Base-by-base conservation (phyloP, 78 protist species). In the Protostelium mycophagum region DNA sequence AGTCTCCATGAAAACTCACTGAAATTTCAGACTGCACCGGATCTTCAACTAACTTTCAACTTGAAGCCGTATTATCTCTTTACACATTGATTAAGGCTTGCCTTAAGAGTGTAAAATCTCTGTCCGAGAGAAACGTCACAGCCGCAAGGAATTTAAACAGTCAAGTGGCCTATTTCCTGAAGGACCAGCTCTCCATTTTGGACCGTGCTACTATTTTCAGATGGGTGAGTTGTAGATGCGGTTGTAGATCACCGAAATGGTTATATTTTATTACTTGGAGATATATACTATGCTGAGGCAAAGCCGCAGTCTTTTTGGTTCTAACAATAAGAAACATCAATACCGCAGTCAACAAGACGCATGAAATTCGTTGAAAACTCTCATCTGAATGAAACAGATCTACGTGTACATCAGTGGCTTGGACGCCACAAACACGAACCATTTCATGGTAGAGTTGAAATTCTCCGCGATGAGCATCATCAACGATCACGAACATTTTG, bases 161-260 rank as follows among this genome's bases (percentile, higher is more conserved):
- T 0, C 37, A 88, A n/a, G 39, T 85, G 84, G 91, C 88, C 34
- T 84, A 88, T 34, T 91, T 91, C 34, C 87, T 91, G 0, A 88
- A 84, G 31, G 94, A 88, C 89, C 37, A 89, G 23, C 35, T 88
- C 16, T 91, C 89, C 36, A 85, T 91, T 36, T 29, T 91, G 31
- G 85, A 86, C 34, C 83, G 94, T 39, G 87, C 90, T 34, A 89
- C 89, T 39, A 38, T 88, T 38, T 91, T 91, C 87, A 85, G 63
- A 29, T n/a, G 87, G 1, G 90, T 88, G 73, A 51, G 73, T 51
- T 51, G 5, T 51, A 5, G 73, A 51, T 5, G 73, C 31, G 31
- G 73, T 51, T 51, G 73, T 51, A 51, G 73, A 51, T 25, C 31
- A 16, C 5, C 16, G 73, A 51, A 5, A 16, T 51, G 31, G 73